Conservation (phyloP, 1,139 yeast genomes). For the Kodamaea sp. region DNA sequence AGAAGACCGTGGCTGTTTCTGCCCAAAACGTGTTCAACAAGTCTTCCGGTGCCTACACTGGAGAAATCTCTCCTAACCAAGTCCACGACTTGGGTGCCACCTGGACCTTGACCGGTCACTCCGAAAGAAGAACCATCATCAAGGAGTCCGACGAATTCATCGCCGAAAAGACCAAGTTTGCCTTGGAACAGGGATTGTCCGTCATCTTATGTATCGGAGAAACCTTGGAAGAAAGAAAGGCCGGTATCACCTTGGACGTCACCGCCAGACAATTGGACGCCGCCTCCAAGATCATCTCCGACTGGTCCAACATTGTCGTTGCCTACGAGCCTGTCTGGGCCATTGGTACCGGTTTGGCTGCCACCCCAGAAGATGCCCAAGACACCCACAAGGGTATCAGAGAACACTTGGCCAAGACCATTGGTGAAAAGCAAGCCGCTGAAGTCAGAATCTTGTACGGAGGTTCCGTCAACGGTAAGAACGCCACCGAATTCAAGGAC, state of each 20-base stretch:
- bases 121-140: constrained; percentile 95
- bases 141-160: constrained; percentile 88
- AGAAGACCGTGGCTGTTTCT: constrained; percentile 73
- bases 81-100: constrained; percentile 88
- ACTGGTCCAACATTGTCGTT: constrained; percentile 91
- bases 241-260: constrained; percentile 81
- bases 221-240: constrained; percentile 92
- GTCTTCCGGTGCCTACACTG: constrained; percentile 96
- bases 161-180: constrained; percentile 94
- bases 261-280: constrained; percentile 91
- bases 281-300: constrained; percentile 76
- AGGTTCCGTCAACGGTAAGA: constrained; percentile 97
- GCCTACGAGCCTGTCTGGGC: constrained; percentile 99
- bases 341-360: constrained; percentile 98
- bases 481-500: constrained; percentile 87
- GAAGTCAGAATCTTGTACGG: constrained; percentile 92
- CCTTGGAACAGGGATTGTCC: constrained; percentile 81
- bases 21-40: constrained; percentile 91
- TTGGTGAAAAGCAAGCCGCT: constrained; percentile 78
- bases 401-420: constrained; percentile 71
- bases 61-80: constrained; percentile 90
- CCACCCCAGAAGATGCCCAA: constrained; percentile 97
- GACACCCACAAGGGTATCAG: constrained; percentile 91
- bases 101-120: constrained; percentile 98
- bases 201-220: constrained; percentile 98